These are phyloP conservation scores for Paecilomyces fulvus DNA, from an alignment of 2,329 filamentous ascomycete species.

Conservation along the genomic window DNA sequence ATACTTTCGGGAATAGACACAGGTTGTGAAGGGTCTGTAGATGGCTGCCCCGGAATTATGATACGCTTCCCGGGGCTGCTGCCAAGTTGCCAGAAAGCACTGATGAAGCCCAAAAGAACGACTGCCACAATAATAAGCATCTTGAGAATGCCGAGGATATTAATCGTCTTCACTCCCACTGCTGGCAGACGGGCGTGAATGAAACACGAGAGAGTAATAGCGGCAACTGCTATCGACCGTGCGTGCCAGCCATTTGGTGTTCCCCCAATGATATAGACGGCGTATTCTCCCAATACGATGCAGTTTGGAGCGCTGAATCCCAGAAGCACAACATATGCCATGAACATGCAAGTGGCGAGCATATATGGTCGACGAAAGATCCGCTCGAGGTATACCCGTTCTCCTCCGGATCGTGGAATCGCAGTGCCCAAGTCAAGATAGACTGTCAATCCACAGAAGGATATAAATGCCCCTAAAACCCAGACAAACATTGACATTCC, in stretches of 20 bases:
- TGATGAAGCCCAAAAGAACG: conserved; percentile 15
- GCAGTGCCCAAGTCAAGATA: conserved; percentile 41
- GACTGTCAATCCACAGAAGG: conserved; percentile 39
- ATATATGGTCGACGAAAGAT: conserved; percentile 37
- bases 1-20: conserved; percentile 1
- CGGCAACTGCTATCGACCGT: conserved; percentile 27
- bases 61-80: neutral
- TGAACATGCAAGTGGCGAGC: conserved; percentile 41
- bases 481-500: conserved; percentile 48
- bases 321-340: conserved; percentile 38
- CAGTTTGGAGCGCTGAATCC: conserved; percentile 37
- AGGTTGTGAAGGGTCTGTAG: neutral
- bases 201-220: conserved; percentile 19
- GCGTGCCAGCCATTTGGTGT: conserved; percentile 30
- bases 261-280: conserved; percentile 27
- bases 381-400: conserved; percentile 42
- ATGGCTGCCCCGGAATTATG: neutral
- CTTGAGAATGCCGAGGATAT: conserved; percentile 39
- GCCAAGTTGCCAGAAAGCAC: conserved; percentile 1
- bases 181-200: neutral
- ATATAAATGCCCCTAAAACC: conserved; percentile 43
- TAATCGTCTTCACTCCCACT: conserved; percentile 35
- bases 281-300: conserved; percentile 36
- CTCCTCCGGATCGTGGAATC: conserved; percentile 39
- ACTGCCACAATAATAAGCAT: conserved; percentile 35